Percentiles rank a stretch among this genome's conserved stretches.
phyloP scores from a whole-genome alignment of 2,329 filamentous ascomycete species.

The Sporothrix protearum region DNA sequence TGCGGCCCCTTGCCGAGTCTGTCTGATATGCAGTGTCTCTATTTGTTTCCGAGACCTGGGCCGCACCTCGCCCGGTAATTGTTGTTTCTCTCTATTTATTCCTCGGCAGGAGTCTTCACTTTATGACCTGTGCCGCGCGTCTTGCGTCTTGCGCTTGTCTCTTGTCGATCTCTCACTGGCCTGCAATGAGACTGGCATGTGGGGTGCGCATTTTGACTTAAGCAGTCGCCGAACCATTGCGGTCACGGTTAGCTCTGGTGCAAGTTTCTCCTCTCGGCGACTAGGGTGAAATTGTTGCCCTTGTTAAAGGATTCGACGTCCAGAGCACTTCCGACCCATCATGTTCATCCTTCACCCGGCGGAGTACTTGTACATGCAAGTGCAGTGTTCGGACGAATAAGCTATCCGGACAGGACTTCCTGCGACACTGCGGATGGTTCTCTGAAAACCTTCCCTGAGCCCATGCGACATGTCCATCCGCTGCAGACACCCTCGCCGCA shows the following conservation, averaged over 20 bases:
- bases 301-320: background rate
- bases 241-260: background rate
- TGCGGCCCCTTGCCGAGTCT: background rate
- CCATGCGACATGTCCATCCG: background rate
- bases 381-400: constrained; percentile 11
- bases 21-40: constrained; percentile 14
- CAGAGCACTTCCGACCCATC: background rate
- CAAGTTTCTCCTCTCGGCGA: background rate
- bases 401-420: background rate
- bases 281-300: background rate
- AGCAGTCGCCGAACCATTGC: background rate
- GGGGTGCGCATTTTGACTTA: background rate
- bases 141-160: constrained; percentile 5
- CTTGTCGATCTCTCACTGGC: constrained; percentile 13
- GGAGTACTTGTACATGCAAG: background rate
- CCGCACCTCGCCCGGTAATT: background rate
- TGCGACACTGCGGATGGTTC: background rate
- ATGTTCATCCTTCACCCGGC: constrained; percentile 7
- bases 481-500: background rate
- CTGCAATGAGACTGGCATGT: constrained; percentile 12
- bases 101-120: background rate
- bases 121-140: background rate
- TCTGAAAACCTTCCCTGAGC: background rate
- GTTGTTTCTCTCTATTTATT: background rate
- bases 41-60: background rate